Evolutionary conservation across 1,284 basidiomycete species (phyloP).

Genomic region (Xanthoconium separans): DNA sequence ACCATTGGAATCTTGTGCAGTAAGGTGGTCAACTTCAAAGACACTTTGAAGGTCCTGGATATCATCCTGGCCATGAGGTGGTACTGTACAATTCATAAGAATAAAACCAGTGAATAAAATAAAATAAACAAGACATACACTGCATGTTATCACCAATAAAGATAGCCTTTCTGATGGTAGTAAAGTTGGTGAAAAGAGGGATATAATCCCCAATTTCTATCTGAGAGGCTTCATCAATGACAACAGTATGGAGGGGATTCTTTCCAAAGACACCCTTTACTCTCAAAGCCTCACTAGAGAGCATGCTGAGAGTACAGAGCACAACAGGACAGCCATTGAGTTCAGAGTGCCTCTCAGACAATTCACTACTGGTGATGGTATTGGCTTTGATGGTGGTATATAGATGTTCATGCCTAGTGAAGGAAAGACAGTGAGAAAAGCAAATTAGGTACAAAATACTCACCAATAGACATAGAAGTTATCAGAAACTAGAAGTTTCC

Average conservation of each 20-base stretch:
- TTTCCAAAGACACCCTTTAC: slow-evolving; percentile 26
- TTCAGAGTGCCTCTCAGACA: slow-evolving; percentile 26
- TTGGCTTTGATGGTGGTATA: slow-evolving; percentile 39
- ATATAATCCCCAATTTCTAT: slow-evolving; percentile 46
- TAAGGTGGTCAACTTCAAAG: slow-evolving; percentile 54
- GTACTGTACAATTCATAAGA: slow-evolving; percentile 39
- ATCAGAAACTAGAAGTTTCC: slow-evolving; percentile 46
- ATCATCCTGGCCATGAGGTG: slow-evolving; percentile 58
- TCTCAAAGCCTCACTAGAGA: slow-evolving; percentile 46
- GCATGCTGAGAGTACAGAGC: slow-evolving; percentile 68
- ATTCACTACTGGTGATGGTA: slow-evolving; percentile 35
- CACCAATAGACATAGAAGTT: slow-evolving; percentile 49
- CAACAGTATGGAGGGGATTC: slow-evolving; percentile 37
- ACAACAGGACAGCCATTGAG: slow-evolving; percentile 28
- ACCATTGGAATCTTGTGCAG: slow-evolving; percentile 16
- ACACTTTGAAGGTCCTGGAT: slow-evolving; percentile 51
- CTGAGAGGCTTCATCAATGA: slow-evolving; percentile 51
- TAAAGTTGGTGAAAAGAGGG: slow-evolving; percentile 32
- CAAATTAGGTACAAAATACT: slow-evolving; percentile 15
- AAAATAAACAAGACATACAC: slow-evolving; percentile 29
- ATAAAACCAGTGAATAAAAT: not conserved
- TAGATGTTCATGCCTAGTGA: slow-evolving; percentile 52
- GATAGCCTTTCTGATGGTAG: slow-evolving; percentile 27
- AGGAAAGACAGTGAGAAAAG: not conserved
- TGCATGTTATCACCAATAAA: slow-evolving; percentile 53